These are phyloP conservation scores for Kluyveromyces starmeri DNA, from an alignment of 805 yeast species.

Conservation along the genomic window DNA sequence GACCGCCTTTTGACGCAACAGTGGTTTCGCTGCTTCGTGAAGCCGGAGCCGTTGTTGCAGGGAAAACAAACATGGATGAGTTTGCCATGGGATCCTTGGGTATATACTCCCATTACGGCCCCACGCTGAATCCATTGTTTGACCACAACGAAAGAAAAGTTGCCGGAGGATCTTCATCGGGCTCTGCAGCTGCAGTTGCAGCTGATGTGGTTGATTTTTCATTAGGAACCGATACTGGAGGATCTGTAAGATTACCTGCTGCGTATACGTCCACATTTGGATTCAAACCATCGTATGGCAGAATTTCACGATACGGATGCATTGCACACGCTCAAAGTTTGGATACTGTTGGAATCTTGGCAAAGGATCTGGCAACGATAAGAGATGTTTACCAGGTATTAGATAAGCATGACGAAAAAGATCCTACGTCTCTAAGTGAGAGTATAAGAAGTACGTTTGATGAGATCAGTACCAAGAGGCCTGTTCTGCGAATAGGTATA, in stretches of 20 bases:
- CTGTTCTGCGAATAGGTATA: constrained; percentile 52
- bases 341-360: constrained; percentile 85
- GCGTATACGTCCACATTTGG: constrained; percentile 79
- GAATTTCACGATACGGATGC: constrained; percentile 87
- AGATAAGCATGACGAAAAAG: constrained; percentile 58
- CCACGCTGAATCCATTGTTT: constrained; percentile 47
- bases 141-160: constrained; percentile 29
- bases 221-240: constrained; percentile 96
- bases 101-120: constrained; percentile 46
- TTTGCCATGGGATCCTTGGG: constrained; percentile 93
- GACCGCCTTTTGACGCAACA: constrained; percentile 78
- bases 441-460: constrained; percentile 28
- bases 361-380: constrained; percentile 39
- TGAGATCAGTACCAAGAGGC: constrained; percentile 10
- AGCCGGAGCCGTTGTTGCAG: constrained; percentile 49
- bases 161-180: constrained; percentile 94
- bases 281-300: constrained; percentile 89
- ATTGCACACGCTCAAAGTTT: constrained; percentile 87
- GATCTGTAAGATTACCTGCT: constrained; percentile 89
- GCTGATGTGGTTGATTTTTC: constrained; percentile 56
- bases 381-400: constrained; percentile 44
- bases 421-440: constrained; percentile 59
- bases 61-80: constrained; percentile 90
- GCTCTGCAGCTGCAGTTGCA: constrained; percentile 89
- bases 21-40: constrained; percentile 45